Evolutionary conservation across 257 asterid genomes (phyloP), one percentile per base, ranked within the genome.

Genomic region (Ilex asprella): DNA sequence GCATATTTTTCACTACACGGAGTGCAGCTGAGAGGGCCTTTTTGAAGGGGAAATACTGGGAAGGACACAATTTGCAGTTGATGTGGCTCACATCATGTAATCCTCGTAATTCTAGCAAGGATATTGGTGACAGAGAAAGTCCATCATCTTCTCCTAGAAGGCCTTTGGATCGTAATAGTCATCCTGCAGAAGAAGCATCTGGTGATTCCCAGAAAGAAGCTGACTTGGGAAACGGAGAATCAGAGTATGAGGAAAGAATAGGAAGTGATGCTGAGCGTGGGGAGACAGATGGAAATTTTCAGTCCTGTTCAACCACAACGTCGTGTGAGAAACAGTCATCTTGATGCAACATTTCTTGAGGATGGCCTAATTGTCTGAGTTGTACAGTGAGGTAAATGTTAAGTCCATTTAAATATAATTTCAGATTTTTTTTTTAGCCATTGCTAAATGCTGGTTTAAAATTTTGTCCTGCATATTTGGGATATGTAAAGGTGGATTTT

Each of bases 11-110:
- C 67, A 77, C 79, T 52, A 75, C 86, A 68, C 87, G 97, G 6
- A 83, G 71, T 8, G 75, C 84, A 64, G 99, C 99, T 59, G 99
- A 92, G 82, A 85, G 46, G 75, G 99, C 97, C 61, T 92, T 89
- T 79, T 63, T 55, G 75, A 78, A 81, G 61, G 99, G 91, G 53
- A 92, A 86, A 87, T 64, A 71, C 68, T 92, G 97, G 97, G 79
- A 85, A 75, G 95, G 95, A 56, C 88, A 87, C 61, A 75, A 69
- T 70, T 70, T 92, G 79, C 85, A 69, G 62, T 89, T 89, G 74
- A 47, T 14, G 75, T 92, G 99, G 99, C 55, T 76, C 41, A 54
- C 71, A 3, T 44, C 79, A 52, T 43, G 55, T 74, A 35, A 35
- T 35, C 41, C 8, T 35, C 41, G 8, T 8, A 77, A 58, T 60